phyloP scores from a whole-genome alignment of 2,329 filamentous ascomycete genomes.

The Paraconiothyrium sp. region DNA sequence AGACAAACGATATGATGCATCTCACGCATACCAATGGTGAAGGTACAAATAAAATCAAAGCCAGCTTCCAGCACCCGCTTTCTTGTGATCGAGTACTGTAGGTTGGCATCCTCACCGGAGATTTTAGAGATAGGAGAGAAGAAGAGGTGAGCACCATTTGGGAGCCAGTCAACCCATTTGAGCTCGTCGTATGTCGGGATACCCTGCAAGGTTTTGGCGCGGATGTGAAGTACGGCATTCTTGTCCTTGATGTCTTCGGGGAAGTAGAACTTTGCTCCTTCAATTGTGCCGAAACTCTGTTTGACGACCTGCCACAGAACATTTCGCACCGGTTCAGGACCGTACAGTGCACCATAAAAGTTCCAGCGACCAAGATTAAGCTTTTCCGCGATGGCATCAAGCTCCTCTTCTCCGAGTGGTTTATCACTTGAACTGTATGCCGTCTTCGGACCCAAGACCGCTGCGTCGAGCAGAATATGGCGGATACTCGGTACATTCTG shows the following conservation, averaged over 20 bases:
- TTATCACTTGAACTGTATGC: constrained; percentile 30
- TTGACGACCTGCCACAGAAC: constrained; percentile 49
- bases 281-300: constrained; percentile 31
- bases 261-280: constrained; percentile 53
- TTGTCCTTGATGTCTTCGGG: constrained; percentile 31
- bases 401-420: constrained; percentile 51
- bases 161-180: constrained; percentile 61
- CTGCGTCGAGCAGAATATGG: constrained; percentile 54
- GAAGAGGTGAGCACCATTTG: constrained; percentile 62
- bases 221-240: constrained; percentile 51
- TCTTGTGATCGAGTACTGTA: constrained; percentile 24
- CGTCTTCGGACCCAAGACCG: constrained; percentile 50
- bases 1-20: constrained; percentile 58
- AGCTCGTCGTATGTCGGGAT: constrained; percentile 49
- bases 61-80: constrained; percentile 37
- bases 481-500: constrained; percentile 57
- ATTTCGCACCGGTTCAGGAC: constrained; percentile 32
- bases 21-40: constrained; percentile 62
- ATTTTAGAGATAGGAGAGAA: constrained; percentile 64
- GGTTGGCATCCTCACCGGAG: constrained; percentile 55
- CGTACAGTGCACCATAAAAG: constrained; percentile 57
- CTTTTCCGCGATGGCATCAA: constrained; percentile 53
- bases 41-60: constrained; percentile 62
- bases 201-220: constrained; percentile 41
- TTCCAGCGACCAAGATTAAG: constrained; percentile 58